Conservation (phyloP, 768 basidiomycete genomes). For the Tylopilus sp. region DNA sequence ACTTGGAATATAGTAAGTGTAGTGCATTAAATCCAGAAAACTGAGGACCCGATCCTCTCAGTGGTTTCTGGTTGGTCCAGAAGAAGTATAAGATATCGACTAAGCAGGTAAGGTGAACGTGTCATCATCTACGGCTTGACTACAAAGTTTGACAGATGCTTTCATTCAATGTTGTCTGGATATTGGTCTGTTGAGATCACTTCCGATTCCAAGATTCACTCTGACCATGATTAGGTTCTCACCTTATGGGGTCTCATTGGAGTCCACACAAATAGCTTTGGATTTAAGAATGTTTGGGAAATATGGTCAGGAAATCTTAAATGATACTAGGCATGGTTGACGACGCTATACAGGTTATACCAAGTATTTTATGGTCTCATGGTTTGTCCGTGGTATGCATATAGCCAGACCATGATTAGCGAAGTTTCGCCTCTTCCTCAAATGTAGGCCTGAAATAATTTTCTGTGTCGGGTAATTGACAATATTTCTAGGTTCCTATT, state of each 20-base stretch:
- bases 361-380: slow-evolving; percentile 69
- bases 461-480: background rate
- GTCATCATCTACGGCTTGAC: background rate
- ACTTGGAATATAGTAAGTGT: slow-evolving; percentile 61
- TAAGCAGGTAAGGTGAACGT: slow-evolving; percentile 39
- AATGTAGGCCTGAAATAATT: slow-evolving; percentile 43
- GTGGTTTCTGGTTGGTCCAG: slow-evolving; percentile 67
- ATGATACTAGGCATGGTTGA: background rate
- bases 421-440: slow-evolving; percentile 72
- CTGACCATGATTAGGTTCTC: slow-evolving; percentile 41
- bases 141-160: slow-evolving; percentile 49
- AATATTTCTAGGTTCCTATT: slow-evolving; percentile 54
- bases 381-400: slow-evolving; percentile 80
- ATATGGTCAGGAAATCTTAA: slow-evolving; percentile 45
- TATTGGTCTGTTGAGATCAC: slow-evolving; percentile 43
- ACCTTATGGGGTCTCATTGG: slow-evolving; percentile 76
- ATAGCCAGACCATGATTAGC: slow-evolving; percentile 81
- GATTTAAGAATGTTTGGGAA: slow-evolving; percentile 84
- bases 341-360: slow-evolving; percentile 46
- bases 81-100: slow-evolving; percentile 61
- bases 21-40: background rate
- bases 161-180: slow-evolving; percentile 68
- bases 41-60: slow-evolving; percentile 18
- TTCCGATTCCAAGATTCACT: background rate
- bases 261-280: slow-evolving; percentile 69